These are phyloP conservation scores for Hypomontagnella monticulosa DNA, from an alignment of 495 filamentous ascomycete species.

Conservation along the genomic window DNA sequence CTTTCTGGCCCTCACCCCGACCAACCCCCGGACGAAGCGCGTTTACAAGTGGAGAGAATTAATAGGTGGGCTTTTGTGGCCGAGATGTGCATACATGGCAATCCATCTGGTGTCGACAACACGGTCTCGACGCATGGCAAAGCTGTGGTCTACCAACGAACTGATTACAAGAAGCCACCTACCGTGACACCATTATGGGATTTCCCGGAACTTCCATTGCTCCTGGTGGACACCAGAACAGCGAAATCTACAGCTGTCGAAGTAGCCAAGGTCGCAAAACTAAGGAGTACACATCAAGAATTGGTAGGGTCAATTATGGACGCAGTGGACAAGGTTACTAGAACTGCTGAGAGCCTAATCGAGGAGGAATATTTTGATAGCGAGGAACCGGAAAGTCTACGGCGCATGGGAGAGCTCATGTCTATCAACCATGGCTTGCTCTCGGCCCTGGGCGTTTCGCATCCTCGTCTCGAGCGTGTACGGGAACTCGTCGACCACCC, in stretches of 20 bases:
- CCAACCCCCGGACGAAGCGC: conserved; percentile 82
- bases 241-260: conserved; percentile 82
- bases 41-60: conserved; percentile 87
- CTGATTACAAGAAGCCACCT: conserved; percentile 80
- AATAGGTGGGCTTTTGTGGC: conserved; percentile 98
- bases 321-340: conserved; percentile 82
- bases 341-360: conserved; percentile 77
- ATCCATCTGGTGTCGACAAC: conserved; percentile 96
- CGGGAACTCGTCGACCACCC: conserved; percentile 89
- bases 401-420: conserved; percentile 83
- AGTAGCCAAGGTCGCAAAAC: conserved; percentile 82
- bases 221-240: conserved; percentile 88
- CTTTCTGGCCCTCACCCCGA: conserved; percentile 89
- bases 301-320: conserved; percentile 82
- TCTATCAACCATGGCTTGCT: conserved; percentile 92
- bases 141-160: conserved; percentile 87
- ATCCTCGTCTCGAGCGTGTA: conserved; percentile 91
- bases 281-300: conserved; percentile 73
- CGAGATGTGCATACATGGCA: conserved; percentile 96
- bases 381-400: conserved; percentile 65
- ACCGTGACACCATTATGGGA: conserved; percentile 77
- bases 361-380: conserved; percentile 68
- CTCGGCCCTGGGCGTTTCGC: conserved; percentile 88
- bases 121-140: conserved; percentile 94
- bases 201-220: conserved; percentile 89